A percentile compares a stretch with the other conserved stretches of the same genome.
Evolutionary conservation across 2,329 filamentous ascomycete genomes (phyloP).

Genomic region (Coniella lustricola): DNA sequence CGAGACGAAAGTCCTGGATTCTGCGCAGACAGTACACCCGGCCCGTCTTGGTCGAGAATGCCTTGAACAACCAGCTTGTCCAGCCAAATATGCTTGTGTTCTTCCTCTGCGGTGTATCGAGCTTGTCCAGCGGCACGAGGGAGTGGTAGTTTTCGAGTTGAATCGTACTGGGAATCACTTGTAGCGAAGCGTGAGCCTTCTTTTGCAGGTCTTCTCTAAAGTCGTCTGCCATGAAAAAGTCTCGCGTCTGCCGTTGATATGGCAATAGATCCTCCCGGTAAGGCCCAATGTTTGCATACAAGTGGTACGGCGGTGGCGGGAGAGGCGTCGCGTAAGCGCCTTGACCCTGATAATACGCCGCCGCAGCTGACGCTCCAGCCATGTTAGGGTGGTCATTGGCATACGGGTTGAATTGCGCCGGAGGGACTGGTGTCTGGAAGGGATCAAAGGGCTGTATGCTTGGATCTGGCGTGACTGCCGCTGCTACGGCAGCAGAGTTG

Average conservation of each 20-base stretch:
- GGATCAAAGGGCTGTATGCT: conserved; percentile 50
- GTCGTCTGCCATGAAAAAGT: conserved; percentile 86
- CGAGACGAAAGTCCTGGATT: conserved; percentile 82
- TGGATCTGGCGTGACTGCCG: conserved; percentile 35
- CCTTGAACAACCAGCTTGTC: conserved; percentile 92
- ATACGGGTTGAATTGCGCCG: conserved; percentile 65
- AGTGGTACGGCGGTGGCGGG: conserved; percentile 78
- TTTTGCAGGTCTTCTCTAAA: conserved; percentile 83
- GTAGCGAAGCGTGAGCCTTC: conserved; percentile 77
- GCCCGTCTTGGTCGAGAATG: conserved; percentile 79
- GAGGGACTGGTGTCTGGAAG: conserved; percentile 50
- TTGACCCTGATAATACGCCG: conserved; percentile 61
- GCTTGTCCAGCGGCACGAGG: conserved; percentile 61
- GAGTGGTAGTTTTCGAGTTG: conserved; percentile 86
- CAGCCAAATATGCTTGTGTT: conserved; percentile 77
- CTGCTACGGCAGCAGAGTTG: conserved; percentile 35
- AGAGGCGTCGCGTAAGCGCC: conserved; percentile 42
- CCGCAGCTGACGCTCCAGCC: conserved; percentile 37
- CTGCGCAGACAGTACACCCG: conserved; percentile 81
- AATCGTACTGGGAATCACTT: conserved; percentile 72
- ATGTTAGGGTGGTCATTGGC: conserved; percentile 61
- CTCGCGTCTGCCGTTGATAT: conserved; percentile 80
- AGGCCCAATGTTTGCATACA: conserved; percentile 84
- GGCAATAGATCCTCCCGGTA: conserved; percentile 72
- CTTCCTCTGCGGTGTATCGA: conserved; percentile 70